Percentiles rank a stretch among this genome's conserved stretches.
These are phyloP conservation scores for Penicillium freii DNA, from an alignment of 2,329 filamentous ascomycete genomes.

Conservation along the genomic window DNA sequence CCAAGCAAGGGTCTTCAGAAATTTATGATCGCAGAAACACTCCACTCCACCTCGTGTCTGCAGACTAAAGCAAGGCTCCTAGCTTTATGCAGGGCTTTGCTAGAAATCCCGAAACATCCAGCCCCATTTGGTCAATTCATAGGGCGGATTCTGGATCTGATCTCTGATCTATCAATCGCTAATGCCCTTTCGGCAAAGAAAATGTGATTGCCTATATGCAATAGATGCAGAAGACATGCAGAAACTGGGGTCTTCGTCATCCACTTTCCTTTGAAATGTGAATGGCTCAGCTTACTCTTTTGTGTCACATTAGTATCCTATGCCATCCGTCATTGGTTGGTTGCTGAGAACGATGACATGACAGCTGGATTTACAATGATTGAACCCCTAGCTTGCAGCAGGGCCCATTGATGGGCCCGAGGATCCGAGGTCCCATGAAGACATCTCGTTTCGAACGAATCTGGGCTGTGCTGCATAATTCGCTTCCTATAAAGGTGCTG, in stretches of 20 bases:
- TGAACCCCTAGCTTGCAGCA: constrained; percentile 10
- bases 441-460: neutral
- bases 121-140: neutral
- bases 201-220: constrained; percentile 20
- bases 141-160: neutral
- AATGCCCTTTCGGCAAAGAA: neutral
- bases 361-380: constrained; percentile 23
- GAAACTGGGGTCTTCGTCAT: constrained; percentile 7
- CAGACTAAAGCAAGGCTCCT: constrained; percentile 16
- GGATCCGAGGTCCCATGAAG: constrained; percentile 1
- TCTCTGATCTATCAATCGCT: neutral
- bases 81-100: constrained; percentile 9
- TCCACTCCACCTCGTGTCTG: constrained; percentile 15
- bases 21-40: neutral
- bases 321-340: neutral
- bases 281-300: constrained; percentile 5
- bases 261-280: neutral
- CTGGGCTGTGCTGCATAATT: neutral
- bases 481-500: constrained; percentile 1
- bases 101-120: neutral
- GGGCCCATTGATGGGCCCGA: constrained; percentile 1
- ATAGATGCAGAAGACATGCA: constrained; percentile 15
- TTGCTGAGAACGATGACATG: constrained; percentile 20
- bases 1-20: constrained; percentile 21
- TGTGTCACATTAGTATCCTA: neutral